Percentiles rank a stretch among this genome's conserved stretches.
Conservation (phyloP, 2,329 filamentous ascomycete species). For the Aotearoamyces nothofagi region DNA sequence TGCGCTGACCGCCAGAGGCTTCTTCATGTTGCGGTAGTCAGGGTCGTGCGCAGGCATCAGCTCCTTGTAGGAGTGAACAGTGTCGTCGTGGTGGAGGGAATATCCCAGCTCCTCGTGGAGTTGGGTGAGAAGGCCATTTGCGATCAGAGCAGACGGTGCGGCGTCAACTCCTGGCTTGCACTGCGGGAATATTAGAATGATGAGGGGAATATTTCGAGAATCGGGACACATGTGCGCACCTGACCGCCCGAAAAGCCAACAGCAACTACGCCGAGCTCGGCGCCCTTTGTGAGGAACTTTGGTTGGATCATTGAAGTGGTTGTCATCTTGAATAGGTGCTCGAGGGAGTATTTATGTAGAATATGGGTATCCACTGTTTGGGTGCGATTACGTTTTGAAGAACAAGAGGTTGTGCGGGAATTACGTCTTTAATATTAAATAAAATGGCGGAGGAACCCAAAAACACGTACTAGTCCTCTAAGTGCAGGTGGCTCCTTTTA, state of each 20-base stretch:
- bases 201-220: constrained; percentile 1
- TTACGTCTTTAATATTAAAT: no score
- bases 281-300: constrained; percentile 66
- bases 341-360: no score
- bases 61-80: constrained; percentile 69
- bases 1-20: constrained; percentile 69
- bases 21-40: constrained; percentile 85
- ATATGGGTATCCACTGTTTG: no score
- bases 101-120: constrained; percentile 78
- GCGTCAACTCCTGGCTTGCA: constrained; percentile 86
- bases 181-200: constrained; percentile 26
- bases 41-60: constrained; percentile 58
- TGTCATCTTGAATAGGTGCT: constrained; percentile 18
- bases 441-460: no score
- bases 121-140: constrained; percentile 72
- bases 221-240: constrained; percentile 33
- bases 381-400: no score
- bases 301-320: constrained; percentile 19
- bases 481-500: no score
- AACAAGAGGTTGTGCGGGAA: no score
- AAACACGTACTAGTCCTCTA: no score
- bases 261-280: constrained; percentile 80
- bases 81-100: constrained; percentile 69
- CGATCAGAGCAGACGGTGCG: constrained; percentile 76
- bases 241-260: constrained; percentile 96